Evolutionary conservation across 1,284 basidiomycete genomes (phyloP).

Genomic region (Malassezia caprae): DNA sequence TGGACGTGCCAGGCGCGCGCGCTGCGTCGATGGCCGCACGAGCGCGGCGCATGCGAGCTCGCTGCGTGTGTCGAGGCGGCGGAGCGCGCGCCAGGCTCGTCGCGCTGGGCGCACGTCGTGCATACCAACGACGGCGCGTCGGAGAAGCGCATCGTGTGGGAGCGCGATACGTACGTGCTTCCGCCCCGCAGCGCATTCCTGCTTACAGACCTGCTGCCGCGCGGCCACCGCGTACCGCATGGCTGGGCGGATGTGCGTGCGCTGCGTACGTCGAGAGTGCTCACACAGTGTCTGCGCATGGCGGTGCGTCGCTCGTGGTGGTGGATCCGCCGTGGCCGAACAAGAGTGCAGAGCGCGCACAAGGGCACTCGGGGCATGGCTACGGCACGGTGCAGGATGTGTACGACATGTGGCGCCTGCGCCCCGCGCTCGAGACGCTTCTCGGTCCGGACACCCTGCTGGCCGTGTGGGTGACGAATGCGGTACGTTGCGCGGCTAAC

Average conservation of each 20-base stretch:
- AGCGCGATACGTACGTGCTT: not conserved
- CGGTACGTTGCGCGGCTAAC: not conserved
- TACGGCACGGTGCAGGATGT: constrained; percentile 15
- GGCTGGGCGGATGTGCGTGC: constrained; percentile 3
- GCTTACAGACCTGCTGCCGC: constrained; percentile 11
- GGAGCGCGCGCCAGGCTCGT: not conserved
- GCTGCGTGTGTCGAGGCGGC: not conserved
- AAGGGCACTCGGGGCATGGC: not conserved
- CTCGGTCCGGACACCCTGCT: constrained; percentile 11
- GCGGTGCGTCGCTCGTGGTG: constrained; percentile 15
- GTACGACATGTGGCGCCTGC: constrained; percentile 20
- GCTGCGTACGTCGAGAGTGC: constrained; percentile 1
- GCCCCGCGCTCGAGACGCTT: constrained; percentile 12
- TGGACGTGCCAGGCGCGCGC: not conserved
- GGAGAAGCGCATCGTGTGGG: not conserved
- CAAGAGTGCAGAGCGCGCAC: constrained; percentile 10
- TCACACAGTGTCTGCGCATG: not conserved
- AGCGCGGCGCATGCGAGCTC: not conserved
- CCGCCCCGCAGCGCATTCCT: constrained; percentile 12
- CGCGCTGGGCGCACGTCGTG: not conserved
- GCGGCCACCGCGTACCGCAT: not conserved
- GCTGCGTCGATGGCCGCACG: not conserved
- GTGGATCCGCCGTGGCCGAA: constrained; percentile 23
- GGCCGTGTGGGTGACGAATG: constrained; percentile 20
- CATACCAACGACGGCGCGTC: not conserved